Evolutionary conservation across 345 rosid genomes (phyloP).

Genomic region (Trapa incisa): DNA sequence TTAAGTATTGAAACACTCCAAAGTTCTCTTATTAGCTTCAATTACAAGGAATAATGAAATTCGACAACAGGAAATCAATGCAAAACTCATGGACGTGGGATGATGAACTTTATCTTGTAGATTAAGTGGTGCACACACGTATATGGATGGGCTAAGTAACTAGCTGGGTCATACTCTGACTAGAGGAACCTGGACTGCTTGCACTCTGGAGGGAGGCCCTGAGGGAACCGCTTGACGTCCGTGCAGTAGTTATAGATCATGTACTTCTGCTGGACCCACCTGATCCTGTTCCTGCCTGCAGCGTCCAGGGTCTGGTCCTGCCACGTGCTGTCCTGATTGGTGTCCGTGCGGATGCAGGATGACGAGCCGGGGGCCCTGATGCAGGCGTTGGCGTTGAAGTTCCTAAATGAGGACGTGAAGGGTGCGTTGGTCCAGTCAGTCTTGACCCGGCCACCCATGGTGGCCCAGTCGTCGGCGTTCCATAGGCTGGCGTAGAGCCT

Average conservation of each 20-base stretch:
- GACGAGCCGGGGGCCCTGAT: slow-evolving; percentile 25
- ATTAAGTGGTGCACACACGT: too few relatives aligned
- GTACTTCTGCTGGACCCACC: slow-evolving; percentile 36
- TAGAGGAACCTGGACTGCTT: background rate
- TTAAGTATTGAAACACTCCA: too few relatives aligned
- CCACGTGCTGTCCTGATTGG: slow-evolving; percentile 12
- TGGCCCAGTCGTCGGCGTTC: too few relatives aligned
- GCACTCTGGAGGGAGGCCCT: slow-evolving; percentile 20
- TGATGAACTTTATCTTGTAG: too few relatives aligned
- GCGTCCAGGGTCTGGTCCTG: slow-evolving; percentile 20
- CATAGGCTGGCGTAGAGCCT: slow-evolving; percentile 29
- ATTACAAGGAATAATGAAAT: too few relatives aligned
- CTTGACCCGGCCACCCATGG: slow-evolving; percentile 20
- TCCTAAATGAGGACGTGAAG: slow-evolving; percentile 38
- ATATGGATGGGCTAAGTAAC: too few relatives aligned
- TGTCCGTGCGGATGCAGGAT: slow-evolving; percentile 11
- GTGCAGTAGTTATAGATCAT: slow-evolving; percentile 41
- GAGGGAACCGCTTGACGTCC: slow-evolving; percentile 21
- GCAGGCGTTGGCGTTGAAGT: slow-evolving; percentile 36
- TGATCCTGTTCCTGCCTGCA: slow-evolving; percentile 16
- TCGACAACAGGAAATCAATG: too few relatives aligned
- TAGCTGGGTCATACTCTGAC: too few relatives aligned
- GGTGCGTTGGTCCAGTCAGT: slow-evolving; percentile 56
- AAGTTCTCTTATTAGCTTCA: too few relatives aligned
- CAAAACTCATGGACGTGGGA: too few relatives aligned